These are phyloP conservation scores for Prunus armeniaca DNA, from an alignment of 306 rosid genomes.

Conservation along the genomic window DNA sequence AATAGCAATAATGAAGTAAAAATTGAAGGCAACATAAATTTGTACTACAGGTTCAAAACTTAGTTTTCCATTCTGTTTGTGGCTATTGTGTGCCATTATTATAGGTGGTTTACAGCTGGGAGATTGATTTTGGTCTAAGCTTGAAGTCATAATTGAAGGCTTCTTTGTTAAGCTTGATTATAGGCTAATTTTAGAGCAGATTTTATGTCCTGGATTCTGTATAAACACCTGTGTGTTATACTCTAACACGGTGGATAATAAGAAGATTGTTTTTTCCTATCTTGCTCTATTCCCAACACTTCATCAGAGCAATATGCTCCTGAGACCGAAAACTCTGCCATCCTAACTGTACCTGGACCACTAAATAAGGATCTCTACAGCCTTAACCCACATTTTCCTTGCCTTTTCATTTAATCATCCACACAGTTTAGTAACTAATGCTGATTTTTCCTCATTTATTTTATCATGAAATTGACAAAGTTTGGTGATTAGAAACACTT, in stretches of 20 bases:
- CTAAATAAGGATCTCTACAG: not conserved
- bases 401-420: not conserved
- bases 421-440: not conserved
- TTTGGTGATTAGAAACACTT: slow-evolving; percentile 1
- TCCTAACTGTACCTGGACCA: not conserved
- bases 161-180: not conserved
- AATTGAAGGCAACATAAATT: not conserved
- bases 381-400: not conserved
- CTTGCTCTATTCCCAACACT: not conserved
- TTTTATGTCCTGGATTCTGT: not conserved
- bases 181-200: no score
- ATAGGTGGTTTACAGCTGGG: not conserved
- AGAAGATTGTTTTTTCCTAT: no score
- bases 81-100: not conserved
- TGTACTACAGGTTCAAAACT: not conserved
- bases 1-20: not conserved
- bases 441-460: not conserved
- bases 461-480: not conserved
- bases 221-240: no score
- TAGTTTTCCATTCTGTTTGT: not conserved
- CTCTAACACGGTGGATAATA: no score
- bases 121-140: not conserved
- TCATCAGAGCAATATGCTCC: not conserved
- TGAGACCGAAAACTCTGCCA: not conserved
- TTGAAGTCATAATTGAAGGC: not conserved